Evolutionary conservation across 2,329 filamentous ascomycete genomes (phyloP), one percentile per base, ranked within the genome.

Genomic region (Verruconis gallopava): DNA sequence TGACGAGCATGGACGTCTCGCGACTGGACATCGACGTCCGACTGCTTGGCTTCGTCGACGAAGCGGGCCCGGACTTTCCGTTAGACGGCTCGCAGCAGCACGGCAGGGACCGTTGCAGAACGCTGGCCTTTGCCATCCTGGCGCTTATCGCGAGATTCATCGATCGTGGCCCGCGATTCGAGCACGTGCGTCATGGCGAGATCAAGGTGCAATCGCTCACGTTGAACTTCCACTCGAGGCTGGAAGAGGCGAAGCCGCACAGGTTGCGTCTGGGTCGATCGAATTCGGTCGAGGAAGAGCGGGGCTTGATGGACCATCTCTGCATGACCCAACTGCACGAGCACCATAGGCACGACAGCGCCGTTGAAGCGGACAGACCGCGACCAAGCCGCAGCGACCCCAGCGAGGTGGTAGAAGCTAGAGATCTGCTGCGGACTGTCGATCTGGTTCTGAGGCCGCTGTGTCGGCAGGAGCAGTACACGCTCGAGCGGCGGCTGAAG

Each of bases 371-470:
- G 13, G 40, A 35, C 33, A 33, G 33, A 9, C 9, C n/a, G 1
- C 21, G 33, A 9, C 3, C 17, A 6, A 19, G 36, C 14, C 30
- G 18, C 21, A 9, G 6, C 12, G 36, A 13, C 5, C 9, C 22
- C 11, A 28, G 33, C 14, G 25, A 33, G 20, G 25, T 28, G 4
- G 32, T 40, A 2, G 21, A 33, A n/a, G 40, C 30, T 6, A 25
- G n/a, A 20, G 33, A 35, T n/a, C 5, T 42, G n/a, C 14, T 42
- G 2, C 5, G 40, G 13, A 42, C 33, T 25, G 40, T 42, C 4
- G 40, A 42, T 28, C 15, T 42, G 11, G 32, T 42, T 17, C 21
- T 42, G 2, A 42, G 21, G 20, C 40, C 40, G n/a, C 33, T 42
- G 11, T 42, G 40, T 14, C 30, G 40, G 14, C 25, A 42, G 32